Percentiles rank a stretch among this genome's conserved stretches.
Evolutionary conservation across 192 early-diverging fungal genomes (phyloP).

Genomic region (Coemansia sp.): DNA sequence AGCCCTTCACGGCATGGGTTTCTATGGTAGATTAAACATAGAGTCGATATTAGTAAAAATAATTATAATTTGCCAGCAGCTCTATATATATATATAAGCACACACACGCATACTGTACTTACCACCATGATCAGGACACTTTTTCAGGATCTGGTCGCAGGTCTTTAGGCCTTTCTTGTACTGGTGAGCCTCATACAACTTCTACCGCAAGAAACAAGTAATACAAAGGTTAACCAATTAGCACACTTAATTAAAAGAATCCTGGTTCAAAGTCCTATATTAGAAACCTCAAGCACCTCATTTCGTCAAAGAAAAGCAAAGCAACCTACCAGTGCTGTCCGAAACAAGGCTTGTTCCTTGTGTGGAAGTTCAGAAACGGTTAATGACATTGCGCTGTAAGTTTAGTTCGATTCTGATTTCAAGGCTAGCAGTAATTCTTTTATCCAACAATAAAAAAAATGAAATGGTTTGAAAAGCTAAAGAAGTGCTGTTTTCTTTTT

Average conservation of each 20-base stretch:
- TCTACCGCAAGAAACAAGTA: constrained; percentile 54
- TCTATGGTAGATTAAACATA: constrained; percentile 55
- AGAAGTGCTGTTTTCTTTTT: too few species aligned
- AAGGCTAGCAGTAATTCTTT: neutral
- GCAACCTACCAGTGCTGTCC: constrained; percentile 47
- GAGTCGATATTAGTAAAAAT: neutral
- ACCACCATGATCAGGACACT: constrained; percentile 84
- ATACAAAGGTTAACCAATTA: neutral
- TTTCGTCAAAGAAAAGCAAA: too few species aligned
- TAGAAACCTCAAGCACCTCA: too few species aligned
- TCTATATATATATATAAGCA: too few species aligned
- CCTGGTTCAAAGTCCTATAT: too few species aligned
- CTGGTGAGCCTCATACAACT: constrained; percentile 92
- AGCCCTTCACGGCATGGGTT: constrained; percentile 91
- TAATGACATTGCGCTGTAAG: constrained; percentile 33
- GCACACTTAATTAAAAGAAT: neutral
- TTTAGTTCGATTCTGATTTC: neutral
- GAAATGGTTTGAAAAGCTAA: too few species aligned
- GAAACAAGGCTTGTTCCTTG: constrained; percentile 54
- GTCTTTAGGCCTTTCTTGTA: constrained; percentile 94
- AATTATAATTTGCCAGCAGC: neutral
- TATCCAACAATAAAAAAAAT: too few species aligned
- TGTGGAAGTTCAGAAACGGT: constrained; percentile 49
- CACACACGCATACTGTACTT: too few species aligned
- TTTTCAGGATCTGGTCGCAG: constrained; percentile 90